Conservation (phyloP, 805 yeast species). For the Ogataea trehalophila region DNA sequence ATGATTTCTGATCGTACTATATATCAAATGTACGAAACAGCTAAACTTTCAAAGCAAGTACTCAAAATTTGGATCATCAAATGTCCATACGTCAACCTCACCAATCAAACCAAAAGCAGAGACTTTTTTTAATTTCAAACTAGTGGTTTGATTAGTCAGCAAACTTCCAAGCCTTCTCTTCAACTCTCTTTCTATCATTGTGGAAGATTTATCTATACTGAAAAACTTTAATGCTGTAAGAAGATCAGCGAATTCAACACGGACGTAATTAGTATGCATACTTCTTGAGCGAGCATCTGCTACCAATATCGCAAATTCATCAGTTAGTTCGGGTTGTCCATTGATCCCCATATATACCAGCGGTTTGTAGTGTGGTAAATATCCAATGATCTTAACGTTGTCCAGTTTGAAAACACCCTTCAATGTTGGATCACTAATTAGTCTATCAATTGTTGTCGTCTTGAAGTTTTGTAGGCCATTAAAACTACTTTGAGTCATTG, state of each 20-base stretch:
- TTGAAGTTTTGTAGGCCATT: background rate
- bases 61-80: background rate
- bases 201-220: too few relatives aligned
- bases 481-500: too few relatives aligned
- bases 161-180: too few relatives aligned
- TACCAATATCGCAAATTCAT: too few relatives aligned
- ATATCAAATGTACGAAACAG: too few relatives aligned
- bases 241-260: background rate
- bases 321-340: too few relatives aligned
- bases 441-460: background rate
- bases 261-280: background rate
- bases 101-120: background rate
- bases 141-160: background rate
- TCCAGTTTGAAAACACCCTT: background rate
- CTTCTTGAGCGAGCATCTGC: background rate
- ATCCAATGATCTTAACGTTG: slow-evolving; percentile 7
- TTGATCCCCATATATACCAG: background rate
- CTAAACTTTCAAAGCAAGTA: background rate
- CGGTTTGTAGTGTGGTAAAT: slow-evolving; percentile 4
- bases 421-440: background rate
- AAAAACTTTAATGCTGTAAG: background rate
- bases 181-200: too few relatives aligned
- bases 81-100: background rate
- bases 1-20: too few relatives aligned
- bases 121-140: background rate